Evolutionary conservation across 495 filamentous ascomycete species (phyloP).

Genomic region (Hypomontagnella submonticulosa): DNA sequence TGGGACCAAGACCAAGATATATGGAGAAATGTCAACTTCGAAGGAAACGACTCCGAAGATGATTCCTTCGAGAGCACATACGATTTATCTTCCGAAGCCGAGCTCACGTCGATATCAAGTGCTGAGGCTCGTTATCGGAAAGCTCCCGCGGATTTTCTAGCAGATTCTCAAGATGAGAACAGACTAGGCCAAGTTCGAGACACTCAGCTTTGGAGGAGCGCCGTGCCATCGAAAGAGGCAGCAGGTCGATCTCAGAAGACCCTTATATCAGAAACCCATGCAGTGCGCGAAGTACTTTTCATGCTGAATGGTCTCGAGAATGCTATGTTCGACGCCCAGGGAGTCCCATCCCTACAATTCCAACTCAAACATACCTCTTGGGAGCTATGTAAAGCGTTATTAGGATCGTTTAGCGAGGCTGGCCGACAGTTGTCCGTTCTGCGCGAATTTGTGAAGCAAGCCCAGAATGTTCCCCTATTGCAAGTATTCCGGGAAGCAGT

Average conservation of each 20-base stretch:
- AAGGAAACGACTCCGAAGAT: conserved; percentile 69
- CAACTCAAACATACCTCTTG: conserved; percentile 53
- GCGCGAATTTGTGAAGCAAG: conserved; percentile 46
- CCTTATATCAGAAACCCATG: conserved; percentile 74
- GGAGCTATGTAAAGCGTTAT: conserved; percentile 55
- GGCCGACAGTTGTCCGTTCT: conserved; percentile 52
- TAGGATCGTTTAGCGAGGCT: conserved; percentile 54
- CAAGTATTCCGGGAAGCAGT: conserved; percentile 62
- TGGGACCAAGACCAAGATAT: conserved; percentile 74
- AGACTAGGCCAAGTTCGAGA: conserved; percentile 62
- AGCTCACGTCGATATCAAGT: conserved; percentile 53
- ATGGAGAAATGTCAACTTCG: conserved; percentile 83
- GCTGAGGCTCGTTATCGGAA: conserved; percentile 53
- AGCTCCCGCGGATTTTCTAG: conserved; percentile 52
- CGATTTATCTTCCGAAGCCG: conserved; percentile 50
- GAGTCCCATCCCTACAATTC: conserved; percentile 47
- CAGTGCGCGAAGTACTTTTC: conserved; percentile 80
- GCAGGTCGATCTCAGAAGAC: conserved; percentile 54
- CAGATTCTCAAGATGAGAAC: conserved; percentile 51
- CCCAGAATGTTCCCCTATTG: conserved; percentile 57
- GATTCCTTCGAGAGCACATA: conserved; percentile 57
- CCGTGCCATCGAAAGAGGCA: conserved; percentile 43
- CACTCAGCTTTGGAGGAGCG: conserved; percentile 73
- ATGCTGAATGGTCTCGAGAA: conserved; percentile 87
- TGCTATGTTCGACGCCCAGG: conserved; percentile 68